phyloP scores from a whole-genome alignment of 1,284 basidiomycete species.

The Cystobasidium sp. region DNA sequence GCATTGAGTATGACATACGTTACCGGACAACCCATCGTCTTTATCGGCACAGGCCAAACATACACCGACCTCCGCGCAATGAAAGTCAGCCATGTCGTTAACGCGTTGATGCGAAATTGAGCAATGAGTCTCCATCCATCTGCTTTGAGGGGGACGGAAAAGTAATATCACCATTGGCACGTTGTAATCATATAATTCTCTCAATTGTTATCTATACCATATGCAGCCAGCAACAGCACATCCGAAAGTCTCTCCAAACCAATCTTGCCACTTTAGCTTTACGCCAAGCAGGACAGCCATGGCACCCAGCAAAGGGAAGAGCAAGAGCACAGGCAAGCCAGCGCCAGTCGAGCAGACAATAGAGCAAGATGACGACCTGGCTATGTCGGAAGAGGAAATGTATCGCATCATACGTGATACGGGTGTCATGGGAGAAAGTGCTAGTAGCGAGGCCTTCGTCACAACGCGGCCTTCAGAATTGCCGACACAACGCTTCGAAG shows the following conservation, averaged over 20 bases:
- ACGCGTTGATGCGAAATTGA: slow-evolving; percentile 68
- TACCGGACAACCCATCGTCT: slow-evolving; percentile 93
- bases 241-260: too few species aligned
- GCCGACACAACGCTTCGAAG: slow-evolving; percentile 8
- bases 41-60: slow-evolving; percentile 95
- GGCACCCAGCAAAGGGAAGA: not conserved
- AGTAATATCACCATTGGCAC: too few species aligned
- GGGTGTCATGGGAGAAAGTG: not conserved
- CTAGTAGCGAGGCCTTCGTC: not conserved
- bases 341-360: not conserved
- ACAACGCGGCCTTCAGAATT: not conserved
- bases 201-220: too few species aligned
- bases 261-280: slow-evolving; percentile 13
- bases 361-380: slow-evolving; percentile 28
- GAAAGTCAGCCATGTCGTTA: slow-evolving; percentile 87
- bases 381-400: slow-evolving; percentile 42
- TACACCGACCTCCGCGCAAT: slow-evolving; percentile 91
- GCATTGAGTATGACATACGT: slow-evolving; percentile 97
- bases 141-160: not conserved
- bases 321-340: slow-evolving; percentile 1
- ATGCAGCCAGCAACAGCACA: too few species aligned
- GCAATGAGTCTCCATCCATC: not conserved
- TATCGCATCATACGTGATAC: slow-evolving; percentile 32
- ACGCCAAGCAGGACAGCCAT: not conserved
- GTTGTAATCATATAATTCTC: too few species aligned